Evolutionary conservation across 345 rosid species (phyloP), one percentile per base, ranked within the genome.

Genomic region (Hibiscus syriacus): DNA sequence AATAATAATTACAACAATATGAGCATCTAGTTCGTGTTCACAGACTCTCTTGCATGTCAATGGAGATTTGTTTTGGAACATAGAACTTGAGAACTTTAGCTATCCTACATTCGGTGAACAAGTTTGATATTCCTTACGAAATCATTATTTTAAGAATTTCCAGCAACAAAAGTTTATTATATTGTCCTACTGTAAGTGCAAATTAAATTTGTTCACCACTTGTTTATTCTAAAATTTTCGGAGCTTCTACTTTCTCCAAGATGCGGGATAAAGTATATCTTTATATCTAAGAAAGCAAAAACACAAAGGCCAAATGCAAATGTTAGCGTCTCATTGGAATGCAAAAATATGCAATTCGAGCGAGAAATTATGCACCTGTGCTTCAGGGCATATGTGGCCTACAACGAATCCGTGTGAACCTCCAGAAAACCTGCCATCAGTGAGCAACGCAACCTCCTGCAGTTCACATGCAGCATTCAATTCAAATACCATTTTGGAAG

Each of bases 391-490:
- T 43, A 94, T 66, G 63, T 94, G 99, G 69, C 99, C 99, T 56
- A 92, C 99, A 63, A 94, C 99, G 76, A 94, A 94, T 48, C 99
- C 99, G 68, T 94, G 99, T 25, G 99, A 94, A 70, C 97, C 97
- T 6, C 99, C 98, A 0, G 99, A 94, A 83, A 94, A 94, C 70
- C 99, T 83, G 66, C 99, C 99, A 73, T 94, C 99, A 3, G 99
- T 94, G 63, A 92, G 74, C 73, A 94, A 72, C 20, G 99, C 99
- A 70, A 83, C 85, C n/a, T 94, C 99, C 99, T 94, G 86, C n/a
- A 68, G 53, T 41, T 73, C 68, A 76, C 73, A 25, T 45, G 10
- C 59, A 80, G 56, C 43, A 58, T 64, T 45, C 5, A 66, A 45
- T 19, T 59, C 54, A 54, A 73, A 20, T 61, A 34, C 20, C 25